These are phyloP conservation scores for Rubia yunnanensis DNA, from an alignment of 257 asterid species.

Conservation along the genomic window DNA sequence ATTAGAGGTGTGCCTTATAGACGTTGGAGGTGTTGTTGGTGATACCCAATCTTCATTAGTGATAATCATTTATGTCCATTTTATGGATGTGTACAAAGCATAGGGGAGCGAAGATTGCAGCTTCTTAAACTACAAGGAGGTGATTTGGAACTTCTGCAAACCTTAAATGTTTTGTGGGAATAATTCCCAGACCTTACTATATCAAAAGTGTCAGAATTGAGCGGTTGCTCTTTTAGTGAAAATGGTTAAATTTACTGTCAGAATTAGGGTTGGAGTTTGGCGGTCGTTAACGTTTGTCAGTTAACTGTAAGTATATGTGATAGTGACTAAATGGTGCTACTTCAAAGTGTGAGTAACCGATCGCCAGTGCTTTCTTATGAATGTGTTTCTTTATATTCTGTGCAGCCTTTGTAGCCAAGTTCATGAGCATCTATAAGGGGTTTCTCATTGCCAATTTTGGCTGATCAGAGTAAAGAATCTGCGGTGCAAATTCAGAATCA, in stretches of 20 bases:
- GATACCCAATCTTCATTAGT: no score
- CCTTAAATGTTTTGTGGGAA: not conserved
- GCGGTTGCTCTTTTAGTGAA: not conserved
- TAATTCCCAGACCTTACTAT: no score
- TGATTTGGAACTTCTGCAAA: not conserved
- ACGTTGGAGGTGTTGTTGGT: not conserved
- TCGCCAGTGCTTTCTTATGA: no score
- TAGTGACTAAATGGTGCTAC: no score
- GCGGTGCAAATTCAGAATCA: not conserved
- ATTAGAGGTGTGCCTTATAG: not conserved
- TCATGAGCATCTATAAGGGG: slow-evolving; percentile 93
- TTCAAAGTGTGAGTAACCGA: not conserved
- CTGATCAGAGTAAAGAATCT: slow-evolving; percentile 11
- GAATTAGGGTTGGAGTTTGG: not conserved
- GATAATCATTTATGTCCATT: not conserved
- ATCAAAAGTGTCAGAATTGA: not conserved
- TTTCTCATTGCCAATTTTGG: slow-evolving; percentile 93
- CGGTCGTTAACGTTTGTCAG: not conserved
- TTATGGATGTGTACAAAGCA: not conserved
- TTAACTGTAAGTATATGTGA: not conserved
- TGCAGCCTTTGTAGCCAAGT: slow-evolving; percentile 98
- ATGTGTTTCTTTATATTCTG: slow-evolving; percentile 16
- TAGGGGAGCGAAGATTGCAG: not conserved
- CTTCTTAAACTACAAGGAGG: not conserved
- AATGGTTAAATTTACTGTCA: not conserved